Conservation (phyloP, 345 rosid genomes). For the Sisymbrium altissimum region DNA sequence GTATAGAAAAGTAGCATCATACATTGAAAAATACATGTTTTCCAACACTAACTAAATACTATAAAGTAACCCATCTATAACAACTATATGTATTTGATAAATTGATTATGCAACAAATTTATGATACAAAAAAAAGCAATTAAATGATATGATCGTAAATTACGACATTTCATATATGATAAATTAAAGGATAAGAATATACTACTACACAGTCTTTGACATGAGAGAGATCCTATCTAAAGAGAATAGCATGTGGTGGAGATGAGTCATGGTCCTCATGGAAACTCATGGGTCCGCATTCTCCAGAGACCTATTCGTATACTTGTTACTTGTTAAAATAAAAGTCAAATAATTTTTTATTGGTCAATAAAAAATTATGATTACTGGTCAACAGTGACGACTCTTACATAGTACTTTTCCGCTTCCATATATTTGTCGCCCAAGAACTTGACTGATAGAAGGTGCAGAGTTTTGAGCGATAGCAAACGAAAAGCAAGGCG, state of each 20-base stretch:
- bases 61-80: no score
- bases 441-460: no score
- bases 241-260: constrained; percentile 5
- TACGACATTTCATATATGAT: background rate
- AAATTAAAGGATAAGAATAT: constrained; percentile 17
- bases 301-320: background rate
- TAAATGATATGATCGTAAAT: background rate
- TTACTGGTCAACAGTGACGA: background rate
- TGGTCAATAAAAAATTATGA: background rate
- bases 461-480: no score
- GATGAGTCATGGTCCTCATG: background rate
- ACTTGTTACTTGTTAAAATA: background rate
- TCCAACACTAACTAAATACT: no score
- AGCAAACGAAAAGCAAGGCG: no score
- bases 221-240: background rate
- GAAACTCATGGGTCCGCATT: background rate
- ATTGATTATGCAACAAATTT: no score
- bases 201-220: background rate
- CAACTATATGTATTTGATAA: no score
- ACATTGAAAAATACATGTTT: no score
- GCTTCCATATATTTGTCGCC: no score
- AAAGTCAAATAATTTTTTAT: background rate
- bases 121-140: no score
- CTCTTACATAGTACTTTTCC: background rate
- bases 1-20: no score